Percentiles rank a stretch among this genome's conserved stretches.
Conservation (phyloP, 495 filamentous ascomycete species). For the Recurvomyces mirabilis region DNA sequence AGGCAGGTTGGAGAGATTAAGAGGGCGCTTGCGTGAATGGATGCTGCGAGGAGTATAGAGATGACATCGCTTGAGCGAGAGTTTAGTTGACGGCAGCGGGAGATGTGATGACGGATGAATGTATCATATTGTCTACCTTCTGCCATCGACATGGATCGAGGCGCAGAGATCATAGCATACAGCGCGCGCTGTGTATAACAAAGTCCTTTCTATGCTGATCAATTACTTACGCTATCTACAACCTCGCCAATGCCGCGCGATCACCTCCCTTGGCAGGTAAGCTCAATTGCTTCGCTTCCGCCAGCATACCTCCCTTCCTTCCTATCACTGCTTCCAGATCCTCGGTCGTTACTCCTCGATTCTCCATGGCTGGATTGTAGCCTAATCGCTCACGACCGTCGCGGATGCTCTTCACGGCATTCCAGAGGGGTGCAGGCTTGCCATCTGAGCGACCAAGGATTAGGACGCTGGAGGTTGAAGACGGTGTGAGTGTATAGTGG, state of each 20-base stretch:
- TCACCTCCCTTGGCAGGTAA: slow-evolving; percentile 13
- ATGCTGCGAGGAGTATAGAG: neutral
- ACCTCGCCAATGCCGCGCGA: slow-evolving; percentile 14
- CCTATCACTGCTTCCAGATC: slow-evolving; percentile 12
- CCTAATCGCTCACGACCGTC: slow-evolving; percentile 13
- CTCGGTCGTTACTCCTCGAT: slow-evolving; percentile 5
- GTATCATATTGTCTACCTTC: too few relatives aligned
- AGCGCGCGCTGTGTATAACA: too few relatives aligned
- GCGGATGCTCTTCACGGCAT: slow-evolving; percentile 8
- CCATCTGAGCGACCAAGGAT: slow-evolving; percentile 8
- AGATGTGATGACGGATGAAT: too few relatives aligned
- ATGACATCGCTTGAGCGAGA: neutral
- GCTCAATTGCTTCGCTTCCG: neutral
- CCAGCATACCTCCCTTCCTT: neutral
- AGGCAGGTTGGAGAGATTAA: slow-evolving; percentile 11
- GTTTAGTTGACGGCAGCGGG: too few relatives aligned
- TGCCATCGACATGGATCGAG: too few relatives aligned
- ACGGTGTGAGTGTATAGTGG: neutral
- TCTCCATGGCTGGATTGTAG: slow-evolving; percentile 16
- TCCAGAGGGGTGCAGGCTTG: slow-evolving; percentile 7
- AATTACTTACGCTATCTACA: too few relatives aligned
- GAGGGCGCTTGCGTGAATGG: slow-evolving; percentile 10
- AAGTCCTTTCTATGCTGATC: too few relatives aligned
- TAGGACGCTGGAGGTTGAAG: neutral
- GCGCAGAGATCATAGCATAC: too few relatives aligned